Conservation (phyloP, 495 filamentous ascomycete species). For the Penicillium paxilli region DNA sequence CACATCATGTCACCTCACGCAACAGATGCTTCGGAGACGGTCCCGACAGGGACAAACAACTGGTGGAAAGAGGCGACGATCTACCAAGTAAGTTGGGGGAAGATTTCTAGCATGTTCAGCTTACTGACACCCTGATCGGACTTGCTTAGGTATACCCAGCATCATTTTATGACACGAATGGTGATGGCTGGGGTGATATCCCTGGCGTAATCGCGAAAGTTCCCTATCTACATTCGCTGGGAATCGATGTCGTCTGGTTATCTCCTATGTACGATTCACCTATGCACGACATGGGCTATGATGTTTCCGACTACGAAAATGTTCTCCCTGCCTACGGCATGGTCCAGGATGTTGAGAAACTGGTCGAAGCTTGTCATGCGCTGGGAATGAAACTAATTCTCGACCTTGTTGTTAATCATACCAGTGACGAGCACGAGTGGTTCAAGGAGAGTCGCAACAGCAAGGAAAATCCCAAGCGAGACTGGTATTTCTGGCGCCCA, state of each 20-base stretch:
- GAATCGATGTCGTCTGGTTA: conserved; percentile 57
- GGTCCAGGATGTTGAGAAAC: conserved; percentile 49
- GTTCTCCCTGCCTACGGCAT: conserved; percentile 54
- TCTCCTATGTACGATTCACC: conserved; percentile 51
- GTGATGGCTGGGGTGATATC: conserved; percentile 59
- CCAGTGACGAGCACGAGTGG: conserved; percentile 56
- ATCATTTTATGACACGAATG: conserved; percentile 55
- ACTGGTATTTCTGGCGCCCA: conserved; percentile 61
- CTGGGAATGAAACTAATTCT: conserved; percentile 55
- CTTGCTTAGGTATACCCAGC: conserved; percentile 14
- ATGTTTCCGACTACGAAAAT: conserved; percentile 60
- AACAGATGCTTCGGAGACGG: neutral
- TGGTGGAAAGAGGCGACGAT: conserved; percentile 46
- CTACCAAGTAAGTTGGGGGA: conserved; percentile 43
- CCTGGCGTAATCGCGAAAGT: conserved; percentile 55
- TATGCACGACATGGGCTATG: conserved; percentile 42
- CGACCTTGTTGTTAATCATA: conserved; percentile 60
- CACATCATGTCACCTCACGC: conserved; percentile 17
- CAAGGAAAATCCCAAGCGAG: conserved; percentile 45
- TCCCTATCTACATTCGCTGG: conserved; percentile 51
- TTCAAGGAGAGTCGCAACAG: conserved; percentile 51
- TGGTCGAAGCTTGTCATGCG: conserved; percentile 47
- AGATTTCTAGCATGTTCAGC: no score
- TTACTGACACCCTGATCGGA: no score
- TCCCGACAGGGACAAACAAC: conserved; percentile 23